Conservation (phyloP, 2,329 filamentous ascomycete species). For the Allantophomopsis lycopodina region DNA sequence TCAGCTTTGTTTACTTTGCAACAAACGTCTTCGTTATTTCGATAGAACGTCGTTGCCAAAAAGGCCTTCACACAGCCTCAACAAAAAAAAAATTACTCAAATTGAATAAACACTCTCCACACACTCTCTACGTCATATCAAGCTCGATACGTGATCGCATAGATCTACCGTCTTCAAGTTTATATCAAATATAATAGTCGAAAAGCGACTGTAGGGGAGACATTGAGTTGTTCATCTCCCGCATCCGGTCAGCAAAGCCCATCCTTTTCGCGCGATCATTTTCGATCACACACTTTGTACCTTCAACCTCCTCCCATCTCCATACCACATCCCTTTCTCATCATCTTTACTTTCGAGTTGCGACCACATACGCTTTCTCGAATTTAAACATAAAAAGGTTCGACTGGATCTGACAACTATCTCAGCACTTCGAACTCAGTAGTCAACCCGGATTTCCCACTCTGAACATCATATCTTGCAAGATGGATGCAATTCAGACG, state of each 20-base stretch:
- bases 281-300: slow-evolving; percentile 7
- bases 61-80: not conserved
- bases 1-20: slow-evolving; percentile 3
- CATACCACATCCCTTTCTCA: not conserved
- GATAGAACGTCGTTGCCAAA: not conserved
- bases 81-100: not conserved
- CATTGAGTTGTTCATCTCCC: slow-evolving; percentile 98
- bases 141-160: slow-evolving; percentile 6
- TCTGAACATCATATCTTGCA: slow-evolving; percentile 8
- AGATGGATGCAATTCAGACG: slow-evolving; percentile 80
- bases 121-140: not conserved
- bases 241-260: slow-evolving; percentile 39
- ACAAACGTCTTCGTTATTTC: slow-evolving; percentile 1
- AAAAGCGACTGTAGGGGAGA: slow-evolving; percentile 61
- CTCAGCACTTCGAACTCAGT: slow-evolving; percentile 12
- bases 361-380: slow-evolving; percentile 5
- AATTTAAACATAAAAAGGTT: slow-evolving; percentile 2
- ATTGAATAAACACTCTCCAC: not conserved
- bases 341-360: slow-evolving; percentile 3
- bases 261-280: slow-evolving; percentile 4
- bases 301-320: slow-evolving; percentile 1
- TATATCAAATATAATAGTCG: slow-evolving; percentile 8
- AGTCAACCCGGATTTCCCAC: not conserved
- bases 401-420: slow-evolving; percentile 9
- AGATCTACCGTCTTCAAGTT: slow-evolving; percentile 5